Evolutionary conservation across 495 filamentous ascomycete species (phyloP), one percentile per base, ranked within the genome.

Genomic region (Thozetella sp.): DNA sequence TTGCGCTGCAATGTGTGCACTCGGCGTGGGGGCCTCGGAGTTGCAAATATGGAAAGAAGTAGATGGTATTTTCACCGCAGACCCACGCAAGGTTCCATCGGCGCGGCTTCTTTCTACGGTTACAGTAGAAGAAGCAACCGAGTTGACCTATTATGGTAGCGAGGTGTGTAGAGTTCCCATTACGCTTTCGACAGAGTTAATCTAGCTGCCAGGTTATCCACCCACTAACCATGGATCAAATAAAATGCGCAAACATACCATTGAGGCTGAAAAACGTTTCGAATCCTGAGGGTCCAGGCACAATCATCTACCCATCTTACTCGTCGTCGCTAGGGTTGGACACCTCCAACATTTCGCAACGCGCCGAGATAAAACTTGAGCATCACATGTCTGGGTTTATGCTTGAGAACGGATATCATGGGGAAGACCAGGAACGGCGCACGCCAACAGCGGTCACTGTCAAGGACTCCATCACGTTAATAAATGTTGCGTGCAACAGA

Each of bases 21-120:
- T 79, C 11, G 80, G 78, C 1, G 62, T 80, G n/a, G 56, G 67
- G 20, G 81, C 81, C n/a, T 51, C 61, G 50, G 81, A 83, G 53
- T 71, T 84, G 1, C 81, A 84, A 58, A 76, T 84, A 53, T 84
- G 81, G 81, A 84, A 84, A 54, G 81, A 84, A 62, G 81, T 84
- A 43, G 81, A 84, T 55, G 81, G 81, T 54, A 83, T 84, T 63
- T 84, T 84, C 60, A 84, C 81, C n/a, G 81, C 81, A 24, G 81
- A 84, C 52, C 81, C 81, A 23, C 72, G 80, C 62, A 81, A 81
- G 54, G 80, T 84, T 9, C 78, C 80, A 17, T 82, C 80, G 0
- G 81, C 81, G 10, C 66, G 69, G 25, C 67, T 84, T 1, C 66
- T 84, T 1, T 70, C 75, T 23, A 76, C 76, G n/a, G 78, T 84